phyloP scores from a whole-genome alignment of 2,329 filamentous ascomycete genomes.

The Aspergillus ibericus region DNA sequence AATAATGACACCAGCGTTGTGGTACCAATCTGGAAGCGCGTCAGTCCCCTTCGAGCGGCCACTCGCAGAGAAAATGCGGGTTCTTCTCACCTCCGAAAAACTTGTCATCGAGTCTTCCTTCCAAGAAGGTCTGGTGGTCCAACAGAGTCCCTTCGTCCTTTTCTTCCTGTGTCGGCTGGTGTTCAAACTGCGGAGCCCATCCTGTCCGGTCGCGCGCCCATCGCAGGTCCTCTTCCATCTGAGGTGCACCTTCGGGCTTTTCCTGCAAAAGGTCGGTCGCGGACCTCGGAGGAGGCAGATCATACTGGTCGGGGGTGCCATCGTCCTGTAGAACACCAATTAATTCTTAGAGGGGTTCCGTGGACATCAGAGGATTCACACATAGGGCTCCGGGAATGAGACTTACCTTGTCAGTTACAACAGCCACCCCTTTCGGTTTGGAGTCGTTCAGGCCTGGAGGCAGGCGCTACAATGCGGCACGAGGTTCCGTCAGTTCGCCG shows the following conservation, averaged over 20 bases:
- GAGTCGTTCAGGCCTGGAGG: constrained; percentile 60
- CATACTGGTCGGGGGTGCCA: constrained; percentile 67
- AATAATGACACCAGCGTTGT: constrained; percentile 90
- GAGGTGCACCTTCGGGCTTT: constrained; percentile 57
- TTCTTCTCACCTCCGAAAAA: constrained; percentile 74
- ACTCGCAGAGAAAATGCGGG: not conserved
- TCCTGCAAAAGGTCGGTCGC: constrained; percentile 47
- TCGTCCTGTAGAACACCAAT: constrained; percentile 54
- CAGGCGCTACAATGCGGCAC: constrained; percentile 51
- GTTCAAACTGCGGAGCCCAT: constrained; percentile 84
- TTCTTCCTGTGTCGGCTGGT: constrained; percentile 52
- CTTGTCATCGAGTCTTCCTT: constrained; percentile 79
- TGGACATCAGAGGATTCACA: not conserved
- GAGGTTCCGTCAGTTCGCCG: constrained; percentile 15
- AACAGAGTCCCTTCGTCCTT: constrained; percentile 65
- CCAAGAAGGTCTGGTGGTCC: constrained; percentile 85
- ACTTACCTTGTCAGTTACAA: constrained; percentile 72
- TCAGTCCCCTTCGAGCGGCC: not conserved
- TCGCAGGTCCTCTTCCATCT: constrained; percentile 57
- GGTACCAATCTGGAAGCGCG: constrained; percentile 82
- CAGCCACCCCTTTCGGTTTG: constrained; percentile 43
- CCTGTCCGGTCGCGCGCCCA: constrained; percentile 65
- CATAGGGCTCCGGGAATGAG: not conserved
- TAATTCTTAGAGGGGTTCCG: not conserved
- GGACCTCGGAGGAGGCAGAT: constrained; percentile 73